These are phyloP conservation scores for Globisporangium uncinulatum DNA, from an alignment of 352 stramenopile species.

Conservation along the genomic window DNA sequence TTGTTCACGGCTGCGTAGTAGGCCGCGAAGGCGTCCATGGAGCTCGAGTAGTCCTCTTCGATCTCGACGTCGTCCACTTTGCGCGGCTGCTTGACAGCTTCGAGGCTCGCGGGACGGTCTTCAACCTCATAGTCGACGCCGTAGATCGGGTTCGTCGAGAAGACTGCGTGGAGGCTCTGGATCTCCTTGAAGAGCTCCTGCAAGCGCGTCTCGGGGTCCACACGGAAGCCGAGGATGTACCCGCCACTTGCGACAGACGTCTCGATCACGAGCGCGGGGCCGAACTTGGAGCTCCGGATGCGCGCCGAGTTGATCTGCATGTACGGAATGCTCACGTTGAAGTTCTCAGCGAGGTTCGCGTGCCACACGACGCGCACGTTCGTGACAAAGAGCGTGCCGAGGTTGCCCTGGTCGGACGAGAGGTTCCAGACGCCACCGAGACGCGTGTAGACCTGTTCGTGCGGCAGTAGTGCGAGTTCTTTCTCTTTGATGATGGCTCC, in stretches of 20 bases:
- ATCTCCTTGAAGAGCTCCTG: slow-evolving; percentile 85
- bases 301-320: slow-evolving; percentile 89
- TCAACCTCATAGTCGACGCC: slow-evolving; percentile 86
- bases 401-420: slow-evolving; percentile 89
- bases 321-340: slow-evolving; percentile 94
- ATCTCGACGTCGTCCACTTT: slow-evolving; percentile 88
- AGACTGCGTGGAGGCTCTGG: slow-evolving; percentile 75
- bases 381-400: slow-evolving; percentile 91
- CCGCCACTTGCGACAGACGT: slow-evolving; percentile 72
- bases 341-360: slow-evolving; percentile 91
- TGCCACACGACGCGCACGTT: slow-evolving; percentile 93
- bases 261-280: slow-evolving; percentile 87
- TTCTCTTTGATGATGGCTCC: slow-evolving; percentile 90
- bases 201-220: slow-evolving; percentile 85
- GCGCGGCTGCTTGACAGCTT: slow-evolving; percentile 64
- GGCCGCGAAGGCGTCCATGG: slow-evolving; percentile 83
- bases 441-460: slow-evolving; percentile 88
- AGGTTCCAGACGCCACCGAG: slow-evolving; percentile 91
- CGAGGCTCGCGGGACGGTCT: slow-evolving; percentile 56
- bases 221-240: slow-evolving; percentile 90
- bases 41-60: slow-evolving; percentile 78
- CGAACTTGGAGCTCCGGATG: slow-evolving; percentile 89
- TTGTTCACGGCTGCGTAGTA: slow-evolving; percentile 89
- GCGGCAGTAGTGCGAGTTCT: slow-evolving; percentile 78
- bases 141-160: slow-evolving; percentile 85